phyloP scores from a whole-genome alignment of 2,329 filamentous ascomycete species.

The Nakataea oryzae region DNA sequence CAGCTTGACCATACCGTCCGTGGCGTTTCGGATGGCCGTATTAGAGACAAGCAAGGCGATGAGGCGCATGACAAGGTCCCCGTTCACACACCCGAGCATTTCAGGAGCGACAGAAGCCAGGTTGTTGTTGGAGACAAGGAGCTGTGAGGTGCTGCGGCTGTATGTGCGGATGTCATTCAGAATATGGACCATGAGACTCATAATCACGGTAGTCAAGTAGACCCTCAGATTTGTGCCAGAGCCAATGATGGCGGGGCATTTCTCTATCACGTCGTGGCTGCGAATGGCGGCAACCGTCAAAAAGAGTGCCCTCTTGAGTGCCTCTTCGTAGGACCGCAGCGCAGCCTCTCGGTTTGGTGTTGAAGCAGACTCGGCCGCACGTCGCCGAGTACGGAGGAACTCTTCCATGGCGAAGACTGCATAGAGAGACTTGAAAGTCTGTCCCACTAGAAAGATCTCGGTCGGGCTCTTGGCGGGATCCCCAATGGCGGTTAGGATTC shows the following conservation, averaged over 20 bases:
- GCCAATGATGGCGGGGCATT: slow-evolving; percentile 25
- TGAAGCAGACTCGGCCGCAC: slow-evolving; percentile 12
- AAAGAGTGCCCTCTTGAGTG: slow-evolving; percentile 33
- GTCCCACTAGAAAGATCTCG: slow-evolving; percentile 56
- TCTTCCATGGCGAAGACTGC: slow-evolving; percentile 56
- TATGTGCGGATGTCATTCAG: slow-evolving; percentile 28
- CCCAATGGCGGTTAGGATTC: slow-evolving; percentile 49
- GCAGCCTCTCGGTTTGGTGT: slow-evolving; percentile 12
- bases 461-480: slow-evolving; percentile 38
- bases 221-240: slow-evolving; percentile 24
- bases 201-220: slow-evolving; percentile 42
- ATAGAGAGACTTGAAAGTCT: slow-evolving; percentile 66
- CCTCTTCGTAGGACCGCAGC: slow-evolving; percentile 16
- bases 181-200: slow-evolving; percentile 39
- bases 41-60: slow-evolving; percentile 3
- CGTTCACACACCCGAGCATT: neutral
- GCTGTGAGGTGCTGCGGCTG: neutral
- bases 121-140: neutral
- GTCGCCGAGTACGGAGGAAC: slow-evolving; percentile 38
- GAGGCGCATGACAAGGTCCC: neutral
- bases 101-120: neutral
- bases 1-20: slow-evolving; percentile 15
- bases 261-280: slow-evolving; percentile 40
- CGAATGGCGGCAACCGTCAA: slow-evolving; percentile 52
- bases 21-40: slow-evolving; percentile 11